A percentile compares a stretch with the other conserved stretches of the same genome.
These are phyloP conservation scores for Pichia californica DNA, from an alignment of 805 yeast species.

Conservation along the genomic window DNA sequence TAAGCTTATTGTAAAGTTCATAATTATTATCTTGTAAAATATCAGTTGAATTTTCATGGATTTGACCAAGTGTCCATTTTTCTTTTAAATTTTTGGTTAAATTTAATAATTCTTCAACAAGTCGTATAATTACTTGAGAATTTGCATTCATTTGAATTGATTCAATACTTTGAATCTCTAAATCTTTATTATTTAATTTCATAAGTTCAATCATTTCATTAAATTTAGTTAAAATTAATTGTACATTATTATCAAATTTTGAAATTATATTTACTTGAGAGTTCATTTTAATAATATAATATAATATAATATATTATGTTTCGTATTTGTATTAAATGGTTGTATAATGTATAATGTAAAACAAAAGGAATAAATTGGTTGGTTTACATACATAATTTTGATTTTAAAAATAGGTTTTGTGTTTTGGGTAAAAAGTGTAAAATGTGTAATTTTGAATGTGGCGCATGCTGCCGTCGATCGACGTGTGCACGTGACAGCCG, in stretches of 20 bases:
- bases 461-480: too few relatives aligned
- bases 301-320: too few relatives aligned
- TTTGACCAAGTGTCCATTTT: constrained; percentile 51
- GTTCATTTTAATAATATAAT: too few relatives aligned
- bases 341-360: too few relatives aligned
- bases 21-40: constrained; percentile 21
- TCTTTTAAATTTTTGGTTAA: constrained; percentile 46
- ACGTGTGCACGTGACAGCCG: too few relatives aligned
- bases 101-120: constrained; percentile 46
- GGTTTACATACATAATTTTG: too few relatives aligned
- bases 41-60: constrained; percentile 29
- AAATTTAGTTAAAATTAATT: constrained; percentile 44
- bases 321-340: too few relatives aligned
- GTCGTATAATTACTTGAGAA: constrained; percentile 42
- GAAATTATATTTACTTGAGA: constrained; percentile 24
- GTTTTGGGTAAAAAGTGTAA: too few relatives aligned
- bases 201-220: constrained; percentile 48
- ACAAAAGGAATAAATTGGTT: too few relatives aligned
- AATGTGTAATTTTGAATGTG: too few relatives aligned
- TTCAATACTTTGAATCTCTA: constrained; percentile 41
- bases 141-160: constrained; percentile 50
- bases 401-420: too few relatives aligned
- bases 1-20: constrained; percentile 27
- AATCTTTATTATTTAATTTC: constrained; percentile 27
- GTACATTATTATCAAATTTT: constrained; percentile 45